Evolutionary conservation across 163 green algal species (phyloP), one percentile per base, ranked within the genome.

Genomic region (Scenedesmus sp.): DNA sequence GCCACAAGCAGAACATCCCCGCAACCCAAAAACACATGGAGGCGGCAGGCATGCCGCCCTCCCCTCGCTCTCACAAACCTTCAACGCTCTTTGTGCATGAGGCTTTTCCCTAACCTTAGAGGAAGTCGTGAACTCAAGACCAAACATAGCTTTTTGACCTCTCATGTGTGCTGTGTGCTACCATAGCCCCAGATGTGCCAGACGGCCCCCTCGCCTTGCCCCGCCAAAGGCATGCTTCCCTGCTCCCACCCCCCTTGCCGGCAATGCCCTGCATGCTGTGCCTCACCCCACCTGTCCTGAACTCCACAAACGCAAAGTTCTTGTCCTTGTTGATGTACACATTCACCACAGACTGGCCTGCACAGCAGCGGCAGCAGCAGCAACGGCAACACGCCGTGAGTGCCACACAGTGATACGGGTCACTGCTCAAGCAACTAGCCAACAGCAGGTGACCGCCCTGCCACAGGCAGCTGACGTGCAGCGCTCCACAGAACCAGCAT

Each of bases 281-380:
- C n/a, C 49, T 10, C 49, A n/a, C 42, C 72, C 1, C 91, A 98
- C 96, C 96, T 94, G 97, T 99, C 26, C 97, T 91, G 87, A 99
- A 97, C 95, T 99, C 98, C 78, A 99, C 97, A 95, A 99, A 99
- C 0, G 98, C 96, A 94, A 99, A 99, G 93, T 99, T 99, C 94
- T 99, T 99, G 93, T 99, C 98, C 68, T 97, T 94, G 94, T 99
- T 99, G 94, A 99, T 97, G 96, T 99, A 99, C 18, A 99, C 97
- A 85, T 99, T 99, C 53, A 99, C 95, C 22, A 99, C 98, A 37
- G 95, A 92, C 88, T 97, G 96, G 61, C 95, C 96, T 95, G 93
- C 83, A 37, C 46, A 76, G 51, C n/a, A 80, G 22, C 81, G 89
- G 83, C 46, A 53, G 12, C 13, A 12, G 13, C 65, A 86, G 15